phyloP scores from a whole-genome alignment of 805 yeast species.

The Komagataella ulmi region DNA sequence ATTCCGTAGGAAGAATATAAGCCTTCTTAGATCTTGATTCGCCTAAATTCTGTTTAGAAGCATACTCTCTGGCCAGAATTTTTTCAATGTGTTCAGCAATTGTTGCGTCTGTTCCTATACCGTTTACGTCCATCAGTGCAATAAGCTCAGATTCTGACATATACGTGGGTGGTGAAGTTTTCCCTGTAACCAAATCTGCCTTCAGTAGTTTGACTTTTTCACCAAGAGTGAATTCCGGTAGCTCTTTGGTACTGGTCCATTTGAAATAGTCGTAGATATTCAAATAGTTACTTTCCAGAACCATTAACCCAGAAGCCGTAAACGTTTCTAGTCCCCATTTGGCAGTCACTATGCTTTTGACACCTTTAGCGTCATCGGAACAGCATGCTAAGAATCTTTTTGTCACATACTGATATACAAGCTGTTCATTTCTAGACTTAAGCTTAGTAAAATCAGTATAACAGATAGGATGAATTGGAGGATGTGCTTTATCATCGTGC shows the following conservation, averaged over 20 bases:
- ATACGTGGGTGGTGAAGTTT: slow-evolving; percentile 68
- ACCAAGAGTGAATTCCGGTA: slow-evolving; percentile 51
- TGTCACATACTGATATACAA: slow-evolving; percentile 76
- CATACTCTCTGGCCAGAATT: slow-evolving; percentile 54
- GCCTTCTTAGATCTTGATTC: slow-evolving; percentile 23
- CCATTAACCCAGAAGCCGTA: slow-evolving; percentile 59
- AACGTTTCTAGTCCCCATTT: slow-evolving; percentile 75
- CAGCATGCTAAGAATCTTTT: slow-evolving; percentile 87
- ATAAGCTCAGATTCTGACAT: slow-evolving; percentile 90
- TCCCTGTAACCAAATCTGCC: slow-evolving; percentile 57
- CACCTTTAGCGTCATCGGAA: slow-evolving; percentile 81
- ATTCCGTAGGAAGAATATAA: slow-evolving; percentile 57
- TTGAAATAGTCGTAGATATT: slow-evolving; percentile 68
- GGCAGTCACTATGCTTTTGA: slow-evolving; percentile 43
- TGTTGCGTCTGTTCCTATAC: slow-evolving; percentile 98
- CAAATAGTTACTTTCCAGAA: slow-evolving; percentile 60
- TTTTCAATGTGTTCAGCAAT: slow-evolving; percentile 95
- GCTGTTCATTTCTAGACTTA: slow-evolving; percentile 32
- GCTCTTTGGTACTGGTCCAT: slow-evolving; percentile 56
- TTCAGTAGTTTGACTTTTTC: slow-evolving; percentile 42
- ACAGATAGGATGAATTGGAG: slow-evolving; percentile 88
- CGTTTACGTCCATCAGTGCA: slow-evolving; percentile 90
- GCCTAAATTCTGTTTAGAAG: slow-evolving; percentile 26
- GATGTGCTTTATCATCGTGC: slow-evolving; percentile 92
- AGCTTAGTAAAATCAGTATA: slow-evolving; percentile 20